phyloP scores from a whole-genome alignment of 768 basidiomycete species.

The Termitomyces sp. region DNA sequence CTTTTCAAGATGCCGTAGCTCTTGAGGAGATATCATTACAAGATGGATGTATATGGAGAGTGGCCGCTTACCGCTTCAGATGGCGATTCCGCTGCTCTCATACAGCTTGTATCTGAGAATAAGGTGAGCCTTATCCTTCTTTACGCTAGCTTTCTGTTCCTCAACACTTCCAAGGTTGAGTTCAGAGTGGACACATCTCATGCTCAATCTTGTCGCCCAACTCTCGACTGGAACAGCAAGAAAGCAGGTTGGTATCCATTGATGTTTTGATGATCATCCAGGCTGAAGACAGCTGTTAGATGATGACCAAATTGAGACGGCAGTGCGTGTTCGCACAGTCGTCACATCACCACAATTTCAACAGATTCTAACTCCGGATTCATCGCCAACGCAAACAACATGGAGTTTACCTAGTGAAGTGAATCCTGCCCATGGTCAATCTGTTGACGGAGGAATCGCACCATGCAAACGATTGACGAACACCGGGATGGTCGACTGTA shows the following conservation, averaged over 20 bases:
- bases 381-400: conserved; percentile 11
- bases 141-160: not conserved
- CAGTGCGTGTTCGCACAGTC: conserved; percentile 43
- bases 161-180: conserved; percentile 45
- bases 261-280: not conserved
- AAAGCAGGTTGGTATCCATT: conserved; percentile 59
- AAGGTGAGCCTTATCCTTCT: conserved; percentile 39
- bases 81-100: conserved; percentile 72
- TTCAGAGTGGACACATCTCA: conserved; percentile 66
- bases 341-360: conserved; percentile 12
- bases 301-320: conserved; percentile 80
- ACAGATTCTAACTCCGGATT: conserved; percentile 13
- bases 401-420: conserved; percentile 16
- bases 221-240: conserved; percentile 83
- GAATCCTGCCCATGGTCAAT: conserved; percentile 36
- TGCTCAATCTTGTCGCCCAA: conserved; percentile 47
- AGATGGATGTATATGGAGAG: conserved; percentile 49
- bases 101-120: conserved; percentile 79
- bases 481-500: conserved; percentile 37
- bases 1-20: conserved; percentile 66
- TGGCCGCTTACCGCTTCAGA: conserved; percentile 81
- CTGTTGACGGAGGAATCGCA: conserved; percentile 34
- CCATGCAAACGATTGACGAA: conserved; percentile 39
- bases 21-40: conserved; percentile 53
- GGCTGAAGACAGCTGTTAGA: conserved; percentile 39